Percentiles rank a stretch among this genome's conserved stretches.
phyloP scores from a whole-genome alignment of 495 filamentous ascomycete species.

The Neurospora sp. region DNA sequence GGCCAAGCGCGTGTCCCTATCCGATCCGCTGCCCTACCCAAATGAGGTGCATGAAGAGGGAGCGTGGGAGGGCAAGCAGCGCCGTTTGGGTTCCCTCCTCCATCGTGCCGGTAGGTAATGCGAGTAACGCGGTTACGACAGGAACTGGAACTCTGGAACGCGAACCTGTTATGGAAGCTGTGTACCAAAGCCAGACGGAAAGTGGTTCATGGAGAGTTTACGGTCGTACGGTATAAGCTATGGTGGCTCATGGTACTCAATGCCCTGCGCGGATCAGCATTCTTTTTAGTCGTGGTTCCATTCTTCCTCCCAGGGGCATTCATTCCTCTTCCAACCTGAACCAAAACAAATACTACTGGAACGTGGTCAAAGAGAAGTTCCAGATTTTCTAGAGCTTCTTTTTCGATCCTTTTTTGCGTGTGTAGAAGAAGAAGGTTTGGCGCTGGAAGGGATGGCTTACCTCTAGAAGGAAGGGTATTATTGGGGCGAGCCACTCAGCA shows the following conservation, averaged over 20 bases:
- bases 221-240: neutral
- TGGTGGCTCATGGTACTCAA: neutral
- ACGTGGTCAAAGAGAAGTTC: neutral
- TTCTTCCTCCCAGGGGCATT: neutral
- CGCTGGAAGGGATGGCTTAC: neutral
- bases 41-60: neutral
- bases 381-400: neutral
- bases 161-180: neutral
- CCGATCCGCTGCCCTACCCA: neutral
- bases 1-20: neutral
- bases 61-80: neutral
- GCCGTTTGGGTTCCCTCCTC: neutral
- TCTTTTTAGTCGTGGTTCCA: neutral
- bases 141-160: neutral
- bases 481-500: neutral
- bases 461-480: neutral
- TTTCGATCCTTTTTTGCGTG: neutral
- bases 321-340: neutral
- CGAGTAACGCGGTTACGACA: neutral
- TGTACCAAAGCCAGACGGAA: neutral
- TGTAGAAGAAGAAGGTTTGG: neutral
- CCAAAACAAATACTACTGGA: neutral
- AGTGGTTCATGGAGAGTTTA: too few species aligned
- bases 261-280: neutral
- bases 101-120: neutral